phyloP scores from a whole-genome alignment of 2,329 filamentous ascomycete genomes.

The Colletotrichum tamarilloi region DNA sequence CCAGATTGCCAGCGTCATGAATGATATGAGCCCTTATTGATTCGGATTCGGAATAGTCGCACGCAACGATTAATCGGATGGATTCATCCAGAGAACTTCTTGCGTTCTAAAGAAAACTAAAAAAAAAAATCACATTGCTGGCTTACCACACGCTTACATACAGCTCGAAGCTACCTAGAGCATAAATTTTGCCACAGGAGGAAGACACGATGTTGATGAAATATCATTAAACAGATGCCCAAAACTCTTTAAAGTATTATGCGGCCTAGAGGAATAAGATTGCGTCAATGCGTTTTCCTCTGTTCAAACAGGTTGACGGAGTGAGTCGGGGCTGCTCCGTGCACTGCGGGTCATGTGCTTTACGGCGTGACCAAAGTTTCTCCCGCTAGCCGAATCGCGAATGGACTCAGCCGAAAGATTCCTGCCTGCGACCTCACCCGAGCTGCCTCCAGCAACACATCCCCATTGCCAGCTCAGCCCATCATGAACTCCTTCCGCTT shows the following conservation, averaged over 20 bases:
- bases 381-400: conserved; percentile 53
- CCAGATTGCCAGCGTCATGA: too few species aligned
- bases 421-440: conserved; percentile 55
- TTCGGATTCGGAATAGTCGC: too few species aligned
- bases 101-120: too few species aligned
- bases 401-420: conserved; percentile 58
- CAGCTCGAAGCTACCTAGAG: not conserved
- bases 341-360: conserved; percentile 43
- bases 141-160: not conserved
- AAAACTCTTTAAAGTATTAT: not conserved
- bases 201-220: not conserved
- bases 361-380: conserved; percentile 45
- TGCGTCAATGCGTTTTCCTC: not conserved
- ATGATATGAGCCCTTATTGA: too few species aligned
- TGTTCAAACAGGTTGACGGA: not conserved
- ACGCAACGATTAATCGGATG: too few species aligned
- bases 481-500: conserved; percentile 96
- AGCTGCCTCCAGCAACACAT: conserved; percentile 58
- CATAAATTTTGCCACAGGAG: not conserved
- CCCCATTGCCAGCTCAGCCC: conserved; percentile 61
- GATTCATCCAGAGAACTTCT: not conserved
- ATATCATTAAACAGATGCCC: not conserved
- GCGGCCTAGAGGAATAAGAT: not conserved
- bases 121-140: too few species aligned
- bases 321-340: not conserved